Evolutionary conservation across 164 flowering plant species (phyloP).

Genomic region (Aristolochia fimbriata): DNA sequence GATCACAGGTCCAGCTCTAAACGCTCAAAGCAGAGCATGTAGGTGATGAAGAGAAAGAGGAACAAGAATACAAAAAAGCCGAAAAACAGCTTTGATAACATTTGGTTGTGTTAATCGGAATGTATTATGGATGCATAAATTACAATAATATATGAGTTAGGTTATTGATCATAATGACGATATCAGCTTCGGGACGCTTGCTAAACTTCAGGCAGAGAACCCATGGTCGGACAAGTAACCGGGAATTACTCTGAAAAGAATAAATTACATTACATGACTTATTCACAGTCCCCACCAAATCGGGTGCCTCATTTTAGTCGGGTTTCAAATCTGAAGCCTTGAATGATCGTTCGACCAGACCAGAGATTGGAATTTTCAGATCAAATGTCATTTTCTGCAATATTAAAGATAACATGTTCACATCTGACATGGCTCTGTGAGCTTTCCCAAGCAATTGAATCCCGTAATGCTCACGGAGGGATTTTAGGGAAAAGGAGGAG

Average conservation of each 20-base stretch:
- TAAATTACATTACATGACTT: conserved; percentile 1
- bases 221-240: not conserved
- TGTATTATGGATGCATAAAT: too few species aligned
- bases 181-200: not conserved
- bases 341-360: conserved; percentile 45
- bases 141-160: too few species aligned
- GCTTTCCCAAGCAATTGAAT: conserved; percentile 52
- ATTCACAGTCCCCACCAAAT: not conserved
- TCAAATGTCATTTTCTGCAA: conserved; percentile 55
- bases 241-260: conserved; percentile 7
- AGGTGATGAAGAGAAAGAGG: too few species aligned
- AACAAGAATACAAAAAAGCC: too few species aligned
- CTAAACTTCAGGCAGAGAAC: not conserved
- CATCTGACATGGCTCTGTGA: conserved; percentile 88
- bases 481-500: conserved; percentile 26
- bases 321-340: conserved; percentile 27
- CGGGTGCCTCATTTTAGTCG: not conserved
- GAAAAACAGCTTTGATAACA: too few species aligned
- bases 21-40: too few species aligned
- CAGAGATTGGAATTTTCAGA: conserved; percentile 44
- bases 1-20: too few species aligned
- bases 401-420: conserved; percentile 36
- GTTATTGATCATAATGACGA: too few species aligned
- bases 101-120: too few species aligned
- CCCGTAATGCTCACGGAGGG: conserved; percentile 44